Percentiles rank a stretch among this genome's conserved stretches.
Evolutionary conservation across 768 basidiomycete genomes (phyloP).

Genomic region (Tylopilus balloui): DNA sequence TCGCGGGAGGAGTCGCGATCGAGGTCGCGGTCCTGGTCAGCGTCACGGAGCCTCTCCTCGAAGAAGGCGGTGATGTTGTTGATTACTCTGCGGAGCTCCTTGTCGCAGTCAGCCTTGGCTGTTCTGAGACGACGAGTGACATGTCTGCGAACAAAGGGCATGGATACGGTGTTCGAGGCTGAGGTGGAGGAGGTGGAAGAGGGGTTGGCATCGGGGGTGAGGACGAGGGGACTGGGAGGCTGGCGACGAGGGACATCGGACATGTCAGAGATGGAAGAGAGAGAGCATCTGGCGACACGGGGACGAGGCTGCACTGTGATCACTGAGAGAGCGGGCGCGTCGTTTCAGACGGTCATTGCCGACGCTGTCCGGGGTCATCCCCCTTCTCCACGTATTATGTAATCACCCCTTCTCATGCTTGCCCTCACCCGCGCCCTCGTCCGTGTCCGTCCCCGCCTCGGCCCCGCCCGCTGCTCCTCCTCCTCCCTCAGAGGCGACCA

Average conservation of each 20-base stretch:
- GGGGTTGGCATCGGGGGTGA: constrained; percentile 53
- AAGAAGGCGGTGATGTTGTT: constrained; percentile 93
- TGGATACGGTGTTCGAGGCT: constrained; percentile 74
- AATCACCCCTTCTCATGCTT: constrained; percentile 13
- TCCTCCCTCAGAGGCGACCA: constrained; percentile 26
- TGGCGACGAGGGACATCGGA: constrained; percentile 44
- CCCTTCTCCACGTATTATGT: constrained; percentile 1
- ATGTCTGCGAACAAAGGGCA: constrained; percentile 91
- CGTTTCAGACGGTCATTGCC: constrained; percentile 10
- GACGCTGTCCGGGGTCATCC: constrained; percentile 20
- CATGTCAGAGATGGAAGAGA: constrained; percentile 19
- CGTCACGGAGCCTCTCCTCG: constrained; percentile 82
- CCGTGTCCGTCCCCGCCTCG: not conserved
- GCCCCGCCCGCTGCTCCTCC: constrained; percentile 4
- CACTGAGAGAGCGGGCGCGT: no score
- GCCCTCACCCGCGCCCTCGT: constrained; percentile 7
- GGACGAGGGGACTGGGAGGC: constrained; percentile 74
- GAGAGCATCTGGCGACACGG: constrained; percentile 21
- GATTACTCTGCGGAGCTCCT: constrained; percentile 90
- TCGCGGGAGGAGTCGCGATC: constrained; percentile 54
- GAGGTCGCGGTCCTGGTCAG: constrained; percentile 57
- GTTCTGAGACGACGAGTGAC: constrained; percentile 89
- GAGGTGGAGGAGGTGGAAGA: constrained; percentile 1
- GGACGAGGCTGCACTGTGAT: not conserved
- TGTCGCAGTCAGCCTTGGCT: constrained; percentile 95